Conservation (phyloP, 495 filamentous ascomycete species). For the Neurospora sp. region DNA sequence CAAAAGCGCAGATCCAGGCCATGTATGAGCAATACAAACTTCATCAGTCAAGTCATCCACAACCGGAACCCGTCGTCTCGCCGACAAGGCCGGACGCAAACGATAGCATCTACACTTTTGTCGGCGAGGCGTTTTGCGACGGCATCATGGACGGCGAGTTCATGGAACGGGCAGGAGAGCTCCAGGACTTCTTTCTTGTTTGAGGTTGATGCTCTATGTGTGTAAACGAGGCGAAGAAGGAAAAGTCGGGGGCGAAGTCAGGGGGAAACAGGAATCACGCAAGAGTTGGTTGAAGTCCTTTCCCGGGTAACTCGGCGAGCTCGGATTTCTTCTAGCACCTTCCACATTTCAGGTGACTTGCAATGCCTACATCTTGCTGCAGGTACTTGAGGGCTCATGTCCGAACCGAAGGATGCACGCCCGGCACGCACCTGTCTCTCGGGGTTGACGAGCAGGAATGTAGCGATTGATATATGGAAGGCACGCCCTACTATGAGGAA, state of each 20-base stretch:
- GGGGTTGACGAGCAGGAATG: not conserved
- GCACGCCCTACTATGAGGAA: not conserved
- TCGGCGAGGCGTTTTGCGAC: slow-evolving; percentile 10
- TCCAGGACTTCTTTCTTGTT: not conserved
- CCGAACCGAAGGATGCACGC: not conserved
- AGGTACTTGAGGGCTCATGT: not conserved
- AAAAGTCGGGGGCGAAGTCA: not conserved
- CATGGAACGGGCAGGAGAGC: not conserved
- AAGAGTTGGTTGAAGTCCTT: not conserved
- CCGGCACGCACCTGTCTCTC: not conserved
- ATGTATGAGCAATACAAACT: not conserved
- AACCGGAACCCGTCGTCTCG: not conserved
- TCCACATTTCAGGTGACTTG: not conserved
- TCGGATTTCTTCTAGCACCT: not conserved
- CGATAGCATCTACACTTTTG: not conserved
- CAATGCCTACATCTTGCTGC: not conserved
- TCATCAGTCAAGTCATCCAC: not conserved
- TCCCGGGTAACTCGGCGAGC: not conserved
- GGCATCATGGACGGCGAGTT: slow-evolving; percentile 12
- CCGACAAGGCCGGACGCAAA: not conserved
- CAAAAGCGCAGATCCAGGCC: not conserved
- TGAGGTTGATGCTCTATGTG: not conserved
- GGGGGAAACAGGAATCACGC: not conserved
- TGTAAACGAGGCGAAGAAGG: not conserved
- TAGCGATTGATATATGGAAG: not conserved